Evolutionary conservation across 1,139 yeast species (phyloP), one percentile per base, ranked within the genome.

Genomic region (Geotrichum aggregatum): DNA sequence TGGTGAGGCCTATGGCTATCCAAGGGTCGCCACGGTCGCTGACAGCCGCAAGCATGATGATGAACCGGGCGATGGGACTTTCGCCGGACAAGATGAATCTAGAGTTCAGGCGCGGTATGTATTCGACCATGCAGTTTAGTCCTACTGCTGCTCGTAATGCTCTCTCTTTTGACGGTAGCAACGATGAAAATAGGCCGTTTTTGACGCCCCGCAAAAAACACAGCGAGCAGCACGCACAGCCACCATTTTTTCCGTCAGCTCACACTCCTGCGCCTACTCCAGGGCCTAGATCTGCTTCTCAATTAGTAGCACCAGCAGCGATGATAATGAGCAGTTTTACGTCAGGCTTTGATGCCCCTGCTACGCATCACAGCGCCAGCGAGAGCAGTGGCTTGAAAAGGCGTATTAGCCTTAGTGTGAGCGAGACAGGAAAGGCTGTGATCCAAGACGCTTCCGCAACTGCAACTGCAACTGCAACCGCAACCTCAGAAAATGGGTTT

Each of bases 91-190:
- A 39, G 42, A 6, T 39, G 30, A 39, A 22, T 30, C 13, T 39
- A 16, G 42, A 39, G 18, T 39, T 39, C 30, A 39, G 22, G 42
- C 42, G 42, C 30, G 42, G 42, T 3, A 22, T 39, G 30, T 7
- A 16, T 16, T 7, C 18, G 16, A n/a, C 36, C 16, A 4, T 5
- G 35, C 16, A 11, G 35, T 33, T 33, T 34, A 10, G 36, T 16
- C 16, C 36, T n/a, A 16, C 18, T n/a, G 36, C 16, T 4, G 16
- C n/a, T 3, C 34, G 10, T 7, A 11, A 8, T 7, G 31, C 31
- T 28, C 31, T 28, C 31, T n/a, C n/a, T n/a, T n/a, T 24, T 10
- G 19, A 34, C 8, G 8, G n/a, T 18, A 34, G 5, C 2, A 16
- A n/a, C 7, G 36, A 34, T 8, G 16, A 34, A 8, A n/a, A 34